Evolutionary conservation across 2,329 filamentous ascomycete species (phyloP).

Genomic region (Fusarium robinianum): DNA sequence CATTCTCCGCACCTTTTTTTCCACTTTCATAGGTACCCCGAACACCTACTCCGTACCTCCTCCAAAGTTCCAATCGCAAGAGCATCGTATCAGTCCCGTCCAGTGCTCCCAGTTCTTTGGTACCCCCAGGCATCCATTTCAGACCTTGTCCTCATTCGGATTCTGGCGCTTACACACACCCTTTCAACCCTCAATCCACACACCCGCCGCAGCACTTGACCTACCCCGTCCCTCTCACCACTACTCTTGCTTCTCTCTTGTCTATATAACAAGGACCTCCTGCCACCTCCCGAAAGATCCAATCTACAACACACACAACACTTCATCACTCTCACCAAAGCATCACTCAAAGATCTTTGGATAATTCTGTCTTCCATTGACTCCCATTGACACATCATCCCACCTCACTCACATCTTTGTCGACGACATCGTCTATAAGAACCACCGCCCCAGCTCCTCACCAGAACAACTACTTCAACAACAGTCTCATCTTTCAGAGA

Average conservation of each 20-base stretch:
- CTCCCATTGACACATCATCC: constrained; percentile 12
- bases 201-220: no score
- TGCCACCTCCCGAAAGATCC: constrained; percentile 17
- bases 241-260: constrained; percentile 7
- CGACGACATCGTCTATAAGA: constrained; percentile 31
- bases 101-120: constrained; percentile 1
- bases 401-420: constrained; percentile 27
- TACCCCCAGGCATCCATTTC: constrained; percentile 30
- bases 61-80: constrained; percentile 9
- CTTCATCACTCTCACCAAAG: not conserved
- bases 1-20: constrained; percentile 22
- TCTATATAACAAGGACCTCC: constrained; percentile 32
- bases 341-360: constrained; percentile 10
- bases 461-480: constrained; percentile 16
- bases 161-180: constrained; percentile 18
- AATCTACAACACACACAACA: constrained; percentile 17
- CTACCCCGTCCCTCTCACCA: constrained; percentile 10
- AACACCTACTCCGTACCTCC: constrained; percentile 7
- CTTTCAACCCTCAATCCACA: constrained; percentile 24
- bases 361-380: no score
- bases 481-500: constrained; percentile 11
- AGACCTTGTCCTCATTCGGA: constrained; percentile 10
- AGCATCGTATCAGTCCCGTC: constrained; percentile 4
- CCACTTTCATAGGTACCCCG: constrained; percentile 18
- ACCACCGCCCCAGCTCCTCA: constrained; percentile 17